These are phyloP conservation scores for Gamsiella multidivaricata DNA, from an alignment of 192 early-diverging fungal species.

Conservation along the genomic window DNA sequence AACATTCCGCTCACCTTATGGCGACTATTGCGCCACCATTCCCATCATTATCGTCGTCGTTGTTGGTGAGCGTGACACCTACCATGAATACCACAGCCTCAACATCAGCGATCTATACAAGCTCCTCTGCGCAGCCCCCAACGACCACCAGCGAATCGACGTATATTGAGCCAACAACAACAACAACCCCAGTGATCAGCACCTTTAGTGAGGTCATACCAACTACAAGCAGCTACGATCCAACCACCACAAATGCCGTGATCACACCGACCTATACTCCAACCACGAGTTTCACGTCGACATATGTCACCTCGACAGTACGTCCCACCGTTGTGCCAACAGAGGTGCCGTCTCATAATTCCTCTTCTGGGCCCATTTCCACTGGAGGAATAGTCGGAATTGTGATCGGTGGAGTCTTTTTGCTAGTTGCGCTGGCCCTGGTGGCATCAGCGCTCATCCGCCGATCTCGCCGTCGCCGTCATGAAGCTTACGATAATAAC, in stretches of 20 bases:
- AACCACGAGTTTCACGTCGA: no score
- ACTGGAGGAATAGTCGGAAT: conserved; percentile 31
- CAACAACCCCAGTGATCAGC: not conserved
- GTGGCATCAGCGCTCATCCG: not conserved
- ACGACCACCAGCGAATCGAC: no score
- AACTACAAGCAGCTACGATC: not conserved
- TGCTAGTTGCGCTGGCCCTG: not conserved
- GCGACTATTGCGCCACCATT: no score
- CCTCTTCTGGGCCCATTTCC: not conserved
- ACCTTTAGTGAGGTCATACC: not conserved
- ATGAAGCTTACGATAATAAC: not conserved
- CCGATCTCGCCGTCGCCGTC: conserved; percentile 4
- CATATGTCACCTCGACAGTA: no score
- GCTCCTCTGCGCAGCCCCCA: no score
- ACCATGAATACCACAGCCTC: no score
- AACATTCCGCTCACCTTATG: no score
- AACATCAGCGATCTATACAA: no score
- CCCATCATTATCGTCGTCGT: no score
- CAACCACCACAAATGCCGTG: conserved; percentile 1
- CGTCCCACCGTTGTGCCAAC: conserved; percentile 10
- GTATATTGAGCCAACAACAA: not conserved
- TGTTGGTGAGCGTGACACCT: no score
- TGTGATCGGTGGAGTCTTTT: conserved; percentile 10
- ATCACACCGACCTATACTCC: not conserved
- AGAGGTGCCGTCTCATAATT: not conserved